Base-by-base conservation (phyloP, 306 rosid genomes). In the Lathyrus tuberosus region DNA sequence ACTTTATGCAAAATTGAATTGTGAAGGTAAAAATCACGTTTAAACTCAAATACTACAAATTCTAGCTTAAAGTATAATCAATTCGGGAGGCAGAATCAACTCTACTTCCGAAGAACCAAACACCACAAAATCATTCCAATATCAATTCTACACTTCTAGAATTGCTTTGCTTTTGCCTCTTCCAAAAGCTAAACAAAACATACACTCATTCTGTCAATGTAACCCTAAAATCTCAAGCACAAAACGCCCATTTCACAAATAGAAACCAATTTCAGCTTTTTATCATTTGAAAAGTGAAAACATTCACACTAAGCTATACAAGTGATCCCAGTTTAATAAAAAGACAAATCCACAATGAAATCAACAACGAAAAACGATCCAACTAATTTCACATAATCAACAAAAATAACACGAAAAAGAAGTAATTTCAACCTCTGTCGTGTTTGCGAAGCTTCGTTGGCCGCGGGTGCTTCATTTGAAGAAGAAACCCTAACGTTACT, bases 371-470 rank as follows among this genome's bases (percentile, higher is more conserved):
- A 14, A 10, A 70, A 59, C 43, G 7, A 44, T 48, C 28, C 22
- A 31, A 46, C 14, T 22, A 72, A 77, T 53, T 69, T 24, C 33
- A 44, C 58, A 46, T 10, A 20, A 42, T 47, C 12, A 35, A 12
- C 33, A 15, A 16, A 30, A 43, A 4, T 13, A 43, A 17, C n/a
- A 5, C 15, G 8, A 4, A 8, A 42, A 26, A 14, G 10, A 60
- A 52, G 7, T 5, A 16, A 7, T 6, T 60, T 4, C 35, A 66
- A 94, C 98, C 97, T 88, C 79, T 80, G 92, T 74, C 91, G 83
- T 22, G 96, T 70, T 78, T 88, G 97, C 37, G 94, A 85, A 33
- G 90, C 78, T 10, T 80, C 91, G 37, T 41, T 77, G 51, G 85
- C 26, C 0, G 46, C 68, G 6, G 79, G 14, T 16, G 85, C 52